Evolutionary conservation across 208 protist species (phyloP), one percentile per base, ranked within the genome.

Genomic region (Leishmania tarentolae): DNA sequence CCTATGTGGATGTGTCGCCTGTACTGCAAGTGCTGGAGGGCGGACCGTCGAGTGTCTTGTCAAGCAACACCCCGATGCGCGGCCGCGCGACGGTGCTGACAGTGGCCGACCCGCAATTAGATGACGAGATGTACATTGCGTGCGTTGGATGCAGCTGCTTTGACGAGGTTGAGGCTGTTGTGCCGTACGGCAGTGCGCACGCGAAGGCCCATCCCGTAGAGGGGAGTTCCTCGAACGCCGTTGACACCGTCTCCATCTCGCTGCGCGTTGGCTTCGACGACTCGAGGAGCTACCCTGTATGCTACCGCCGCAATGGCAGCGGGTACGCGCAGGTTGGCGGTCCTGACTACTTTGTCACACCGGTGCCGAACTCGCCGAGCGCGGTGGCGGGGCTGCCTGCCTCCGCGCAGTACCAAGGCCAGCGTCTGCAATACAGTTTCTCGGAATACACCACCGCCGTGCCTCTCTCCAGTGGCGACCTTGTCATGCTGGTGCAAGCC

Each of bases 51-150:
- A 76, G 69, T 5, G 92, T 92, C 37, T 19, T 79, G 28, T 89
- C 91, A 21, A 96, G 86, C 79, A 98, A 98, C 85, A 92, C 83
- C n/a, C 92, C 92, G 44, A 98, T 98, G 93, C 79, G 76, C 17
- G 91, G 91, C 28, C 93, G 95, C 47, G 89, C 95, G 13, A 95
- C 90, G 31, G 86, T 87, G 37, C 72, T 97, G 53, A 85, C 77
- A 15, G 89, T 97, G 78, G 78, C 84, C 17, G 66, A 80, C 75
- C 65, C 80, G 40, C 82, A 88, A 52, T 68, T 47, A 15, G 89
- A 84, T 1, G 95, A 97, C 76, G 80, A 80, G 19, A 86, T 87
- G 72, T 94, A 89, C 80, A 83, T 97, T 8, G 88, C 92, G 6
- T 97, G 93, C 79, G 76, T 86, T 3, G 84, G 80, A 3, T 95